Evolutionary conservation across 1,284 basidiomycete genomes (phyloP).

Genomic region (Vanrija sp.): DNA sequence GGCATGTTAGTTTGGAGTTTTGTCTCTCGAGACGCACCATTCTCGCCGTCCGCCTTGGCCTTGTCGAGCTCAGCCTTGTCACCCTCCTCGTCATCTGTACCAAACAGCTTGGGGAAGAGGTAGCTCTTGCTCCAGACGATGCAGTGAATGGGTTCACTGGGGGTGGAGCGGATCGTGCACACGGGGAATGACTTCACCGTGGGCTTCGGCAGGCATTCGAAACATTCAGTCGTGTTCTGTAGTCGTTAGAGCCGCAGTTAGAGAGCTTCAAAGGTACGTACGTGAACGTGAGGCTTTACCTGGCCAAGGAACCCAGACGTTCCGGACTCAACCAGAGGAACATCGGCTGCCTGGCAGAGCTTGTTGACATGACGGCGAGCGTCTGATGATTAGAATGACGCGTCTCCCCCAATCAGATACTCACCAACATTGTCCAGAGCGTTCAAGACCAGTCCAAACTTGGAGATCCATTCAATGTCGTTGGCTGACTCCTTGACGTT

Average conservation of each 20-base stretch:
- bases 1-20: background rate
- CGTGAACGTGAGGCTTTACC: slow-evolving; percentile 56
- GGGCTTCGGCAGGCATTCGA: slow-evolving; percentile 84
- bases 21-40: slow-evolving; percentile 56
- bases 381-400: slow-evolving; percentile 53
- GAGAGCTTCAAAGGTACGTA: slow-evolving; percentile 15
- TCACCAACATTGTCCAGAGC: slow-evolving; percentile 91
- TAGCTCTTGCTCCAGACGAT: slow-evolving; percentile 99
- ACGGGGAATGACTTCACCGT: slow-evolving; percentile 94
- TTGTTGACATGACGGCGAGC: slow-evolving; percentile 91
- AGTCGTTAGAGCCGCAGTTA: background rate
- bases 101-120: slow-evolving; percentile 95
- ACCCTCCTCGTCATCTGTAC: slow-evolving; percentile 66
- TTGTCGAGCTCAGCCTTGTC: slow-evolving; percentile 51
- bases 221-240: slow-evolving; percentile 82
- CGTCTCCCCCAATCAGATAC: slow-evolving; percentile 19
- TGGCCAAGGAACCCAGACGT: slow-evolving; percentile 91
- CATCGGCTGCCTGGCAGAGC: slow-evolving; percentile 87
- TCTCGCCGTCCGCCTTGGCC: slow-evolving; percentile 62
- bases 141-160: slow-evolving; percentile 95
- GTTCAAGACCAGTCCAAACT: slow-evolving; percentile 90
- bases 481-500: slow-evolving; percentile 95
- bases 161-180: slow-evolving; percentile 96
- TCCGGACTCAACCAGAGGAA: slow-evolving; percentile 93
- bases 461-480: slow-evolving; percentile 81